Percentiles rank a stretch among this genome's conserved stretches.
phyloP scores from a whole-genome alignment of 352 stramenopile genomes.

The Thalassiosira ordinaria region DNA sequence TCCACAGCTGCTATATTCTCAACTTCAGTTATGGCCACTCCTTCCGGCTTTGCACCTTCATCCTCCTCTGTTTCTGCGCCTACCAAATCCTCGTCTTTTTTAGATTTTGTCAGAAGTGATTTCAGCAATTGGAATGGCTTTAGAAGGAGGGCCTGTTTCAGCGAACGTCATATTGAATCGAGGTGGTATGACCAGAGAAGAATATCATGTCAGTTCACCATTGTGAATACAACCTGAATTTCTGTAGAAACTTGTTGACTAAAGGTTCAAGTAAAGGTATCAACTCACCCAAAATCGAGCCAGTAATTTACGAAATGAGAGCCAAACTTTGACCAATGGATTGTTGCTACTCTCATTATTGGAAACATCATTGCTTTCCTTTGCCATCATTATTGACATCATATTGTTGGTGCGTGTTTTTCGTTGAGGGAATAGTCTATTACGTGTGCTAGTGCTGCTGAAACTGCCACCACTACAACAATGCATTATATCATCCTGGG shows the following conservation, averaged over 20 bases:
- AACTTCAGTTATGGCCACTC: conserved; percentile 36
- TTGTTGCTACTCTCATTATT: conserved; percentile 13
- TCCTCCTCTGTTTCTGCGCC: conserved; percentile 1
- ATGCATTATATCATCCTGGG: neutral
- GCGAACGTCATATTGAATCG: too few relatives aligned
- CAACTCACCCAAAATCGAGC: conserved; percentile 42
- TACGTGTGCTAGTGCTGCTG: neutral
- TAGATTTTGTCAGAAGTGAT: conserved; percentile 26
- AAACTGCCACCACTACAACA: neutral
- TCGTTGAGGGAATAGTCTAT: conserved; percentile 9
- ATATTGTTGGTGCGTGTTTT: neutral
- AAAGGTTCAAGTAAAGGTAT: neutral
- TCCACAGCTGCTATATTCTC: conserved; percentile 36
- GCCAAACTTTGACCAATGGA: conserved; percentile 42
- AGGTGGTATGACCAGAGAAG: too few relatives aligned
- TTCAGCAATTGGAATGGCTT: conserved; percentile 45
- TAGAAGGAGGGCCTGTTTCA: conserved; percentile 31
- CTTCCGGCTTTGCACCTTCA: conserved; percentile 30
- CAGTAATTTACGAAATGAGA: conserved; percentile 39
- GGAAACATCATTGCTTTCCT: conserved; percentile 1
- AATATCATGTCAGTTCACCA: too few relatives aligned
- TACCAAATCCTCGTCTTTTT: conserved; percentile 11
- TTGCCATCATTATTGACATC: neutral
- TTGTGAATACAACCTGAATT: too few relatives aligned
- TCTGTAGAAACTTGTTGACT: too few relatives aligned